Conservation (phyloP, 306 rosid species). For the Lagenaria siceraria region DNA sequence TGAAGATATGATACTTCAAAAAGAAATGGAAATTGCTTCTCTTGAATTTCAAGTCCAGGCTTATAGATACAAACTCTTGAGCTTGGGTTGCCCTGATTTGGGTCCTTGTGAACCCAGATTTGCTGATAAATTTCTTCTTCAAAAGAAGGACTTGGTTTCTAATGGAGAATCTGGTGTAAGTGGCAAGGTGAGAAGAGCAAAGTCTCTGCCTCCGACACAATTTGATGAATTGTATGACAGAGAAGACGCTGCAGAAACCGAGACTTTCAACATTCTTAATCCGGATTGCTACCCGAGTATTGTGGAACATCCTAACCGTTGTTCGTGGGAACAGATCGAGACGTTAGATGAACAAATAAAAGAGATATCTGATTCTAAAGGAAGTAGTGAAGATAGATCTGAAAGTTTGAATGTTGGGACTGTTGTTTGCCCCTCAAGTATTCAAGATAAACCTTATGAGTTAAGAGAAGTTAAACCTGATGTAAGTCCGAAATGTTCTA, state of each 20-base stretch:
- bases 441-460: not conserved
- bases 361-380: constrained; percentile 45
- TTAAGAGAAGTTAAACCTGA: constrained; percentile 10
- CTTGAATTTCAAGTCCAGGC: constrained; percentile 68
- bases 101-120: not conserved
- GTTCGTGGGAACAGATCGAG: constrained; percentile 38
- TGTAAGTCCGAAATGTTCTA: constrained; percentile 14
- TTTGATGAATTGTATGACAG: constrained; percentile 19
- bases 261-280: constrained; percentile 25
- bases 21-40: constrained; percentile 78
- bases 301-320: not conserved
- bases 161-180: constrained; percentile 23
- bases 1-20: constrained; percentile 66
- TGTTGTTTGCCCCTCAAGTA: constrained; percentile 29
- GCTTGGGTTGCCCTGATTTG: constrained; percentile 40
- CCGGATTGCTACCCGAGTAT: constrained; percentile 17
- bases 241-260: constrained; percentile 28
- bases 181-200: constrained; percentile 38
- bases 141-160: constrained; percentile 18
- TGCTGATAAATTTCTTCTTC: constrained; percentile 26
- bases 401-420: constrained; percentile 20
- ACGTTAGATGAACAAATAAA: constrained; percentile 56
- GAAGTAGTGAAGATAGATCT: constrained; percentile 22
- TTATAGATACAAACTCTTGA: constrained; percentile 47
- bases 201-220: constrained; percentile 53